Conservation (phyloP, 345 rosid species). For the Syzygium jambos region DNA sequence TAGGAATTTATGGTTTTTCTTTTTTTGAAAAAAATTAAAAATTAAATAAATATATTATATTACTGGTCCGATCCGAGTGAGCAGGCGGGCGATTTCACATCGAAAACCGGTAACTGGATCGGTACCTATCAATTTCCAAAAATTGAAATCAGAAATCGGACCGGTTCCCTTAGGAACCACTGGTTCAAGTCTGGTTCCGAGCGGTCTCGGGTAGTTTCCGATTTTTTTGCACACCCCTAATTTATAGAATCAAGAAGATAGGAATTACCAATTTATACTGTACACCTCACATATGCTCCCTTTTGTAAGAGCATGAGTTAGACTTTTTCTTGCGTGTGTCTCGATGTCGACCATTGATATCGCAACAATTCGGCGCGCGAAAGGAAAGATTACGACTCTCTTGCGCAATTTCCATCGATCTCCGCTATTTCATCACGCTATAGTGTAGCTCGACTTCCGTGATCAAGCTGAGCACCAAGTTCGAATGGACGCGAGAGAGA, state of each 20-base stretch:
- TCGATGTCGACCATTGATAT: neutral
- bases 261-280: neutral
- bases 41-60: too few relatives aligned
- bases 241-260: neutral
- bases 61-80: too few relatives aligned
- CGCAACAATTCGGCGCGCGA: fast-evolving
- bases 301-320: neutral
- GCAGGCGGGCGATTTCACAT: too few relatives aligned
- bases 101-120: too few relatives aligned
- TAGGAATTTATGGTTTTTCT: too few relatives aligned
- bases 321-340: neutral
- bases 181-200: too few relatives aligned
- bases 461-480: neutral
- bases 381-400: neutral
- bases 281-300: neutral
- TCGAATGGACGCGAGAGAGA: neutral
- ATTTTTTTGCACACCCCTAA: neutral
- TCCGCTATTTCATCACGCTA: neutral
- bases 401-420: neutral
- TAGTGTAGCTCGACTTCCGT: neutral
- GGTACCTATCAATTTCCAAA: too few relatives aligned
- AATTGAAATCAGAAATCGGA: too few relatives aligned
- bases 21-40: too few relatives aligned
- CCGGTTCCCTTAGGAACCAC: too few relatives aligned
- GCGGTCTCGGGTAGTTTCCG: fast-evolving